These are phyloP conservation scores for Plasmodium sp. DNA, from an alignment of 169 alveolate genomes.

Conservation along the genomic window DNA sequence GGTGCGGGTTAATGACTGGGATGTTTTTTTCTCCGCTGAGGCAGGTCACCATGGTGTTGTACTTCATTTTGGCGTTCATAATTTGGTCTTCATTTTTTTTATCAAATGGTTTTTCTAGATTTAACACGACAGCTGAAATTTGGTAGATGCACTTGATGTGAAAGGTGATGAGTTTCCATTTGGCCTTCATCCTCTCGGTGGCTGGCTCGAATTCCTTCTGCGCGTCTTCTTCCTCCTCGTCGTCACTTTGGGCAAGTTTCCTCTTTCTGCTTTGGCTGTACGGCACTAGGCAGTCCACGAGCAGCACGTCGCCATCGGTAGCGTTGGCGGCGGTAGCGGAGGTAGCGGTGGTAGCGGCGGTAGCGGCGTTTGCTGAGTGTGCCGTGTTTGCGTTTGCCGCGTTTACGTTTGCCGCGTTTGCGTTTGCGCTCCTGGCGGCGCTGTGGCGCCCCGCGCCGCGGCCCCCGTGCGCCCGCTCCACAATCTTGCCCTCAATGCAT, in stretches of 20 bases:
- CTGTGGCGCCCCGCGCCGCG: background rate
- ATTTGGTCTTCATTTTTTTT: slow-evolving; percentile 35
- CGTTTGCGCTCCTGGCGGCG: background rate
- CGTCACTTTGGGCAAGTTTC: slow-evolving; percentile 60
- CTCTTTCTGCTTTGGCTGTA: slow-evolving; percentile 76
- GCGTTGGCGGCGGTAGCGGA: background rate
- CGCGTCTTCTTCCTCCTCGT: slow-evolving; percentile 16
- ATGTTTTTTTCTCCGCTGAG: slow-evolving; percentile 61
- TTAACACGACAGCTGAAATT: slow-evolving; percentile 67
- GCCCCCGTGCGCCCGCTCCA: background rate
- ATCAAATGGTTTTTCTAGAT: slow-evolving; percentile 25
- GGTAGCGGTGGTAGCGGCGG: background rate
- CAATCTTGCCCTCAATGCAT: slow-evolving; percentile 78
- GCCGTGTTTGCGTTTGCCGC: background rate
- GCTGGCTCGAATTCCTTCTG: slow-evolving; percentile 34
- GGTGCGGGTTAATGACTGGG: slow-evolving; percentile 63
- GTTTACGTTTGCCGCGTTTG: background rate
- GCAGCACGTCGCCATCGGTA: background rate
- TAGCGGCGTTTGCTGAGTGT: background rate
- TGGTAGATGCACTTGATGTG: slow-evolving; percentile 28
- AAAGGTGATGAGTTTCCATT: slow-evolving; percentile 60
- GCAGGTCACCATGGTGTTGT: slow-evolving; percentile 53
- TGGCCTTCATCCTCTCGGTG: slow-evolving; percentile 23
- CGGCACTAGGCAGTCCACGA: slow-evolving; percentile 61
- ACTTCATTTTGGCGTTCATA: slow-evolving; percentile 24